Conservation (phyloP, 2,329 filamentous ascomycete genomes). For the Curvularia lunata region DNA sequence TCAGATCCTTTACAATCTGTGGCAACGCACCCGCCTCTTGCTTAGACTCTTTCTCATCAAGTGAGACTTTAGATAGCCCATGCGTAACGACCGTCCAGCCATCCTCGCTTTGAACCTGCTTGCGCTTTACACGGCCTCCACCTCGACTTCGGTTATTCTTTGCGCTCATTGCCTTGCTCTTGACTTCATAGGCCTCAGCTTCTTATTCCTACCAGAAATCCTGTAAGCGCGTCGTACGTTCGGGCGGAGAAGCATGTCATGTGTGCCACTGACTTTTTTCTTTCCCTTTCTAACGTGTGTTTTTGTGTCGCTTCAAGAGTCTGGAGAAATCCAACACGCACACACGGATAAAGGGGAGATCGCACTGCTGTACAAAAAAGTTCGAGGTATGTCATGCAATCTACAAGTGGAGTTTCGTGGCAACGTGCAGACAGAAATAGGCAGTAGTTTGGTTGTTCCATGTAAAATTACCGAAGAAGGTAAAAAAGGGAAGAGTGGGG, state of each 20-base stretch:
- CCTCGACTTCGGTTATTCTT: background rate
- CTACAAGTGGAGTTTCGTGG: no score
- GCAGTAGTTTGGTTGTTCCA: background rate
- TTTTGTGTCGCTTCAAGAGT: background rate
- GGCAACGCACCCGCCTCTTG: slow-evolving; percentile 10
- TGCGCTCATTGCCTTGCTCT: background rate
- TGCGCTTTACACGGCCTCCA: slow-evolving; percentile 37
- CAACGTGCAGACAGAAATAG: background rate
- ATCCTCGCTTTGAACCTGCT: slow-evolving; percentile 38
- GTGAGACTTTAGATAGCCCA: slow-evolving; percentile 20
- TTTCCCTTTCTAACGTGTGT: background rate
- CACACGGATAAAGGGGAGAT: no score
- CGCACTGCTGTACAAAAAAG: background rate
- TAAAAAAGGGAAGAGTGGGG: background rate
- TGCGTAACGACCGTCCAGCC: slow-evolving; percentile 50
- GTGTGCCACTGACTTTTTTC: background rate
- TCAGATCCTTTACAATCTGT: slow-evolving; percentile 31
- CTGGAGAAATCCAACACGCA: no score
- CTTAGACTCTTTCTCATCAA: slow-evolving; percentile 6
- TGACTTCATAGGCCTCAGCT: background rate
- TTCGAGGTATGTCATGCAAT: background rate
- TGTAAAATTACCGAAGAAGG: background rate
- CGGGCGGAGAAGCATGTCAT: background rate
- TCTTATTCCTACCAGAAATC: background rate
- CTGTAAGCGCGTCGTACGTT: background rate